Conservation (phyloP, 2,329 filamentous ascomycete genomes). For the Endoconidiophora laricicola region DNA sequence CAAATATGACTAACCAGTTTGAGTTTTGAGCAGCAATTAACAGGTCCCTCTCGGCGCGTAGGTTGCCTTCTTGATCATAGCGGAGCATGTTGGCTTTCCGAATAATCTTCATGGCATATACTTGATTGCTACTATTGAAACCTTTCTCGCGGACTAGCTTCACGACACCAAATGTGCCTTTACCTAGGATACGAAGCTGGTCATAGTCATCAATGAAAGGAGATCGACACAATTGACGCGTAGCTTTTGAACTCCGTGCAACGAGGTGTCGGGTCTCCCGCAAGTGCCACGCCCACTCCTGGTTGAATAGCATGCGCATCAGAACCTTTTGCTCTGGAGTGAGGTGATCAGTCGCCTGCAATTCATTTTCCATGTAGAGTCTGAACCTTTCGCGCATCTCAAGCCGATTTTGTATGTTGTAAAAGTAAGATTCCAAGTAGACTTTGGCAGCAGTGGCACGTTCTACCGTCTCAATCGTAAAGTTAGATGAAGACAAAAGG, state of each 20-base stretch:
- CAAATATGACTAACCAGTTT: slow-evolving; percentile 38
- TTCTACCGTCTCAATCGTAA: slow-evolving; percentile 48
- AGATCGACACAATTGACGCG: slow-evolving; percentile 18
- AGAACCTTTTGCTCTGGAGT: slow-evolving; percentile 36
- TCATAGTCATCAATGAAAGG: slow-evolving; percentile 43
- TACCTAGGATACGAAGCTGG: slow-evolving; percentile 65
- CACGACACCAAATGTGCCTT: slow-evolving; percentile 89
- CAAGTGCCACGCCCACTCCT: slow-evolving; percentile 56
- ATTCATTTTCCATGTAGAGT: slow-evolving; percentile 27
- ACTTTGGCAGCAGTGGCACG: slow-evolving; percentile 66
- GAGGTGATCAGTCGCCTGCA: slow-evolving; percentile 39
- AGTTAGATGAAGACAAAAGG: neutral
- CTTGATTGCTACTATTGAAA: slow-evolving; percentile 26
- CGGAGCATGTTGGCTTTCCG: slow-evolving; percentile 84
- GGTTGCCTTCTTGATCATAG: slow-evolving; percentile 79
- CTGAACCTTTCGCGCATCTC: slow-evolving; percentile 19
- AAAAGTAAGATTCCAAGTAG: slow-evolving; percentile 72
- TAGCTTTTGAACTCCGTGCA: slow-evolving; percentile 29
- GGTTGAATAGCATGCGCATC: slow-evolving; percentile 41
- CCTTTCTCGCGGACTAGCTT: slow-evolving; percentile 56
- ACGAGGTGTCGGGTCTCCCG: slow-evolving; percentile 58
- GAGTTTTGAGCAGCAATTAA: slow-evolving; percentile 79
- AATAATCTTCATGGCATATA: slow-evolving; percentile 96
- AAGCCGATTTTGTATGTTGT: slow-evolving; percentile 42
- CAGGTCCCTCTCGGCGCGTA: slow-evolving; percentile 83